These are phyloP conservation scores for Daedaleopsis nitida DNA, from an alignment of 768 basidiomycete genomes.

Conservation along the genomic window DNA sequence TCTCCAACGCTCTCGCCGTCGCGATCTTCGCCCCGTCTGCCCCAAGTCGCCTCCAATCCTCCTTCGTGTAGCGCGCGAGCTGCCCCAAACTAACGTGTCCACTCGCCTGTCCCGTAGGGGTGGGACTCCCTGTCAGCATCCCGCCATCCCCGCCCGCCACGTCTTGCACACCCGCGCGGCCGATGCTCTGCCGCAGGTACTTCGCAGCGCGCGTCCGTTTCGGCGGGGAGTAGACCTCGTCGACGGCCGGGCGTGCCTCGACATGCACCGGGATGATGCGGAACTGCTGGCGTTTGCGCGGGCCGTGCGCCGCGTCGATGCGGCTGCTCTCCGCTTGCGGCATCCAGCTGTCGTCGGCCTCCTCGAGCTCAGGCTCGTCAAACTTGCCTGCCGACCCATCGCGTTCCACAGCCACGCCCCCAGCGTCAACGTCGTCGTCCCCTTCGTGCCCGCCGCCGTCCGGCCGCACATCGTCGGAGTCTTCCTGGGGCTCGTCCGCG, in stretches of 20 bases:
- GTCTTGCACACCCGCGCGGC: neutral
- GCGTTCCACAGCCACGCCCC: neutral
- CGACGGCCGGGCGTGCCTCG: neutral
- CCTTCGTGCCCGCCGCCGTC: neutral
- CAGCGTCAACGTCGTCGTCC: neutral
- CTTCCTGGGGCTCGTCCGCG: neutral
- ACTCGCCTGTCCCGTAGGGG: neutral
- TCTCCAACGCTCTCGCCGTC: constrained; percentile 5
- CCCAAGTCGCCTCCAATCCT: neutral
- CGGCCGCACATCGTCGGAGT: neutral
- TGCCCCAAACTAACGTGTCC: neutral
- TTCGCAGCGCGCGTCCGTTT: constrained; percentile 26
- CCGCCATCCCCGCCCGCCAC: neutral
- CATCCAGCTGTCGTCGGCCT: constrained; percentile 1
- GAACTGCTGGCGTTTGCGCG: constrained; percentile 3
- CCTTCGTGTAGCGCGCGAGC: neutral
- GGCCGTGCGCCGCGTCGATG: neutral
- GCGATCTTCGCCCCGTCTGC: constrained; percentile 1
- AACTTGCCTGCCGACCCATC: neutral
- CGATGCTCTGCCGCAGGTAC: constrained; percentile 13
- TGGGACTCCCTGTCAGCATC: neutral
- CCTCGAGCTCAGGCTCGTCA: constrained; percentile 14
- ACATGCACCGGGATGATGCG: constrained; percentile 10
- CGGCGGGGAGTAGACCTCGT: constrained; percentile 24
- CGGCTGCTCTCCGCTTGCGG: constrained; percentile 16